Evolutionary conservation across 2,329 filamentous ascomycete genomes (phyloP).

Genomic region (Fusarium piperis): DNA sequence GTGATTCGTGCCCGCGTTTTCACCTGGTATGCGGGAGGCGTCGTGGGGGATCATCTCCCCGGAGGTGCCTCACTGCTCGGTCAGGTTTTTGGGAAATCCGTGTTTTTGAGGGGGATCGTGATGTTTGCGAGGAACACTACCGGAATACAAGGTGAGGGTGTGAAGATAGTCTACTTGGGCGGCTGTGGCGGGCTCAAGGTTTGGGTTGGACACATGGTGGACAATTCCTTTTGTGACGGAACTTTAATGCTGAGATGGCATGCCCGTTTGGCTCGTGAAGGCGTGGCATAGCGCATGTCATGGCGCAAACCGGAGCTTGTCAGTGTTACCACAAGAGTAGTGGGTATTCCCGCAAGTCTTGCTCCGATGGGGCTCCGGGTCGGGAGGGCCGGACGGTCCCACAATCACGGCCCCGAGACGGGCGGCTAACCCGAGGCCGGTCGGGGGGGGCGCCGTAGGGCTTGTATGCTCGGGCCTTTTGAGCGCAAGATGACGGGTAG

Average conservation of each 20-base stretch:
- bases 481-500: not conserved
- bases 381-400: not conserved
- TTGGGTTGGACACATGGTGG: not conserved
- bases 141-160: constrained; percentile 1
- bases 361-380: not conserved
- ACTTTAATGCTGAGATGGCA: not conserved
- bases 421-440: not conserved
- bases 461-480: not conserved
- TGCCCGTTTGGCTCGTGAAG: not conserved
- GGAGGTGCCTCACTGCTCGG: not conserved
- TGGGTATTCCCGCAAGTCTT: not conserved
- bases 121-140: not conserved
- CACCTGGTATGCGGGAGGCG: not conserved
- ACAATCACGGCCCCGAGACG: not conserved
- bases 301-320: not conserved
- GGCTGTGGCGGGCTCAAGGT: not conserved
- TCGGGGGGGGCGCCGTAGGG: not conserved
- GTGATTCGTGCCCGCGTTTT: constrained; percentile 36
- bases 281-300: not conserved
- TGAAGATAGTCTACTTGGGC: constrained; percentile 11
- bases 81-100: not conserved
- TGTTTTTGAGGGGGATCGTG: not conserved
- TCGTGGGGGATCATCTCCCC: constrained; percentile 15
- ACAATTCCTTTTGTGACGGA: not conserved
- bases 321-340: not conserved